These are phyloP conservation scores for Inonotus hispidus DNA, from an alignment of 1,284 basidiomycete species.

Conservation along the genomic window DNA sequence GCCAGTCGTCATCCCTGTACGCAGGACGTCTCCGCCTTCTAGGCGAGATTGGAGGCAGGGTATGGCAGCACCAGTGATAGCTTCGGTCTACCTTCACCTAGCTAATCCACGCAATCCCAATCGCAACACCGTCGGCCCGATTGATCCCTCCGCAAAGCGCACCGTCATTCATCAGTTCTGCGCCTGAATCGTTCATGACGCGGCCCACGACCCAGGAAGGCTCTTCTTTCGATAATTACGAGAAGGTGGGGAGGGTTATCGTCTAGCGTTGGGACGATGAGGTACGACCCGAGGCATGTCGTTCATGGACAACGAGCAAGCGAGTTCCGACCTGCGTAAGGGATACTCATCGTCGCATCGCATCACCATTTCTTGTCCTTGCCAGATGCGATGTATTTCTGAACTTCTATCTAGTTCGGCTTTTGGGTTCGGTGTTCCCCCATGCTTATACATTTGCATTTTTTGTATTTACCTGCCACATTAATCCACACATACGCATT, in stretches of 20 bases:
- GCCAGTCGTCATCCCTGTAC: background rate
- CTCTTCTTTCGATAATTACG: background rate
- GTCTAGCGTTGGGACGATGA: conserved; percentile 10
- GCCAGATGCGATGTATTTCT: background rate
- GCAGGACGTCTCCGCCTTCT: background rate
- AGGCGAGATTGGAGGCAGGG: background rate
- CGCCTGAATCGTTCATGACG: conserved; percentile 16
- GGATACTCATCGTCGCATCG: background rate
- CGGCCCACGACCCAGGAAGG: conserved; percentile 8
- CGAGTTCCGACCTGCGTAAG: conserved; percentile 8
- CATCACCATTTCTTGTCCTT: background rate
- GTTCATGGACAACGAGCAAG: background rate
- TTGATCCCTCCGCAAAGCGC: background rate
- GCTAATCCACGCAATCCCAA: background rate
- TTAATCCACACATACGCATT: conserved; percentile 2
- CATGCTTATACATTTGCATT: background rate
- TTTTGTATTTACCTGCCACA: conserved; percentile 13
- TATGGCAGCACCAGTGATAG: background rate
- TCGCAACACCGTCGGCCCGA: conserved; percentile 2
- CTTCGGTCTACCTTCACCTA: background rate
- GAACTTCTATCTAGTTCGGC: background rate
- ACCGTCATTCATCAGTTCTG: conserved; percentile 14
- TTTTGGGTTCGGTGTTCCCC: background rate
- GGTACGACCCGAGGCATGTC: conserved; percentile 2
- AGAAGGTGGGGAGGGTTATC: too few relatives aligned